These are phyloP conservation scores for Phaeotremella fagi DNA, from an alignment of 768 basidiomycete genomes.

Conservation along the genomic window DNA sequence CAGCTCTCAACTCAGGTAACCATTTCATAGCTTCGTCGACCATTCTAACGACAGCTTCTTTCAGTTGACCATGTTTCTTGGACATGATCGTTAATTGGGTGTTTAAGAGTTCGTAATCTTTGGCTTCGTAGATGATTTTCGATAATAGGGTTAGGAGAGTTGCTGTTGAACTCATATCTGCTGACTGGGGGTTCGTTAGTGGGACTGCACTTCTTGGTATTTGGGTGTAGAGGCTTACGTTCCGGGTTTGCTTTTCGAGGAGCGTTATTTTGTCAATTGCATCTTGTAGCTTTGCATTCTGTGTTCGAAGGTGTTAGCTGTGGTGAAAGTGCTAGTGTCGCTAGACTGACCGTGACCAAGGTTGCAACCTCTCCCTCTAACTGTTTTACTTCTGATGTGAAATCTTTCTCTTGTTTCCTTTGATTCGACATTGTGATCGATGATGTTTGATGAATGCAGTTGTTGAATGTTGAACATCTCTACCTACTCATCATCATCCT, in stretches of 20 bases:
- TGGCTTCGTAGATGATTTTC: constrained; percentile 66
- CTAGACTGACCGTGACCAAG: constrained; percentile 63
- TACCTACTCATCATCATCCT: no score
- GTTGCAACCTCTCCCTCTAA: constrained; percentile 65
- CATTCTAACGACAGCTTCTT: constrained; percentile 81
- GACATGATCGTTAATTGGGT: constrained; percentile 57
- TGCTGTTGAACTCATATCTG: constrained; percentile 87
- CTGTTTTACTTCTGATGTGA: constrained; percentile 71
- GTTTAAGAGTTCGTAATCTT: constrained; percentile 68
- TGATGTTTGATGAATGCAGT: neutral
- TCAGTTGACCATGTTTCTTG: constrained; percentile 97
- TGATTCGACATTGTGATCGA: constrained; percentile 16
- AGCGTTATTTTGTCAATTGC: constrained; percentile 81
- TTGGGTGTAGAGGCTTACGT: constrained; percentile 56
- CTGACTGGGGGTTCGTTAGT: constrained; percentile 59
- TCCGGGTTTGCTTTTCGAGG: constrained; percentile 94
- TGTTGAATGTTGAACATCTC: no score
- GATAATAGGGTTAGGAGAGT: constrained; percentile 71
- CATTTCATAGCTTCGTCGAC: constrained; percentile 80
- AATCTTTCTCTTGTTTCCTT: constrained; percentile 58
- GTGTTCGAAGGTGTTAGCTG: constrained; percentile 1
- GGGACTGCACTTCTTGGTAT: neutral
- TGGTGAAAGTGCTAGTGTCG: neutral
- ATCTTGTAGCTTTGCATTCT: constrained; percentile 78
- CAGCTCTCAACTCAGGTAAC: constrained; percentile 66